A percentile compares a stretch with the other conserved stretches of the same genome.
Evolutionary conservation across 306 rosid genomes (phyloP).

Genomic region (Delonix regia): DNA sequence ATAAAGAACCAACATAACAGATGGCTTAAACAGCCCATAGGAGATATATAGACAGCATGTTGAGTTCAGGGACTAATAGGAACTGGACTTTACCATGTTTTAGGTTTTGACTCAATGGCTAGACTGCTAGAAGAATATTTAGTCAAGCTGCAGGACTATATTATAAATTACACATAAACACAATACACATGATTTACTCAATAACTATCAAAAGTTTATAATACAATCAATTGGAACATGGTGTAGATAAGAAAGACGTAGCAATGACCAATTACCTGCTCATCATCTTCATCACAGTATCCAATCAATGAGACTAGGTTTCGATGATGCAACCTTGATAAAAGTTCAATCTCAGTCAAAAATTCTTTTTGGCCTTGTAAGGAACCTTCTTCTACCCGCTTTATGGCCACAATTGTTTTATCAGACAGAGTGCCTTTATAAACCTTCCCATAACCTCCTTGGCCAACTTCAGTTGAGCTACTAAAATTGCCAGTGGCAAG

Average conservation of each 20-base stretch:
- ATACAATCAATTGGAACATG: conserved; percentile 15
- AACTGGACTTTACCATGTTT: background rate
- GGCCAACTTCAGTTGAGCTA: conserved; percentile 68
- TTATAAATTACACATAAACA: conserved; percentile 6
- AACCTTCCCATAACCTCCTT: conserved; percentile 97
- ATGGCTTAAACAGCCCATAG: conserved; percentile 9
- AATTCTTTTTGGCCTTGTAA: conserved; percentile 92
- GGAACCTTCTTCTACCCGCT: conserved; percentile 87
- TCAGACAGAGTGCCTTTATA: conserved; percentile 74
- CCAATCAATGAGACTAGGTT: conserved; percentile 84
- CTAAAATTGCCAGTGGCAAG: conserved; percentile 70
- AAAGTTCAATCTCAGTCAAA: conserved; percentile 85
- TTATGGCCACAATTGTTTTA: conserved; percentile 71
- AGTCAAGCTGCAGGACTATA: background rate
- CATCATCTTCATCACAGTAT: conserved; percentile 82
- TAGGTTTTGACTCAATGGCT: background rate
- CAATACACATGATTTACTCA: conserved; percentile 23
- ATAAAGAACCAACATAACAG: conserved; percentile 27
- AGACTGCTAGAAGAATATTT: conserved; percentile 19
- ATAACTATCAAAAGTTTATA: conserved; percentile 8
- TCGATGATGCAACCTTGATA: conserved; percentile 90
- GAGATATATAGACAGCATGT: background rate
- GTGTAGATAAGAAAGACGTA: conserved; percentile 5
- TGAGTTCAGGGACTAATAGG: conserved; percentile 2
- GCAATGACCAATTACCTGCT: conserved; percentile 58